Evolutionary conservation across 164 flowering plant species (phyloP).

Genomic region (Magnolia officinalis): DNA sequence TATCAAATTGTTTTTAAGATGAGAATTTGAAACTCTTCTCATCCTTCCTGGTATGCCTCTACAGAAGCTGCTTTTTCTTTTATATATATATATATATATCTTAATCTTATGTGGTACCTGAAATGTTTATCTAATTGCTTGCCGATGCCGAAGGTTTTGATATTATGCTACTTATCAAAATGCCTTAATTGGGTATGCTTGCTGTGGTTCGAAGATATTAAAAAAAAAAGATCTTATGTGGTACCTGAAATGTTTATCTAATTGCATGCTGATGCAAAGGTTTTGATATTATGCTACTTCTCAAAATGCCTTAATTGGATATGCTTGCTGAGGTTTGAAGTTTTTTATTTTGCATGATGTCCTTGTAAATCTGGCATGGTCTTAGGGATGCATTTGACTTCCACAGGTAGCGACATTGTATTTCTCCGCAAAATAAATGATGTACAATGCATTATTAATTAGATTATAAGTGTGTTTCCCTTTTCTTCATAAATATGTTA

Average conservation of each 20-base stretch:
- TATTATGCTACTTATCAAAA: no score
- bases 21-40: neutral
- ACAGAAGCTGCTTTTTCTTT: neutral
- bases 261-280: neutral
- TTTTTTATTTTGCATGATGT: neutral
- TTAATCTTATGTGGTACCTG: neutral
- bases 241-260: neutral
- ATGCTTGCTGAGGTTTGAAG: neutral
- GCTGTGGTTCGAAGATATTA: no score
- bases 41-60: neutral
- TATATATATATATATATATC: no score
- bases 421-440: neutral
- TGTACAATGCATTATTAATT: neutral
- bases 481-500: slow-evolving; percentile 4
- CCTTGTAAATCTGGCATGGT: neutral
- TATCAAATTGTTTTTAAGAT: neutral
- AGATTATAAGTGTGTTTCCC: neutral
- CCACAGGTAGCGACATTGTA: neutral
- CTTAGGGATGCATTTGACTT: neutral
- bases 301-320: neutral
- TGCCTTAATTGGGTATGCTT: no score
- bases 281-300: neutral
- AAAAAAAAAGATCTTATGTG: no score
- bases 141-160: neutral
- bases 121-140: neutral